phyloP scores from a whole-genome alignment of 139 green algal species.

The Chlamydomonas sp. region DNA sequence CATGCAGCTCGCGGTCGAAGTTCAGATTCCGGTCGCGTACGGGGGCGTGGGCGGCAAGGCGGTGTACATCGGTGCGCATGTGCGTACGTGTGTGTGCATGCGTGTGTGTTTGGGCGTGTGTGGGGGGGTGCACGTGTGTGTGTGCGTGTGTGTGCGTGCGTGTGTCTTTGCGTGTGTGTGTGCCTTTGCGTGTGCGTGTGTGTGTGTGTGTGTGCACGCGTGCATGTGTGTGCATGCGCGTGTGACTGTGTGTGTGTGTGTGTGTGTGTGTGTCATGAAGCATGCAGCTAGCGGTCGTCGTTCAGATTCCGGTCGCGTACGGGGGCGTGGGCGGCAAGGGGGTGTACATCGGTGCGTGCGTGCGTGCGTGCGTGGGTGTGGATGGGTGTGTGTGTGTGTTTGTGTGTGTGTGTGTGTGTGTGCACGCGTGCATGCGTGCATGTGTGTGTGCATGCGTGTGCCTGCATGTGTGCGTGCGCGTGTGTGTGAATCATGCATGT shows the following conservation, averaged over 20 bases:
- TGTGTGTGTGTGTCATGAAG: no score
- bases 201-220: no score
- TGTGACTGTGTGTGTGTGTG: not conserved
- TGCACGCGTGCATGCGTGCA: not conserved
- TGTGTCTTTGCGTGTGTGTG: no score
- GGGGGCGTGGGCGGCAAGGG: constrained; percentile 50
- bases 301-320: constrained; percentile 56
- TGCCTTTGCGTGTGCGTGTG: no score
- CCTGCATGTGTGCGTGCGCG: no score
- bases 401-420: no score
- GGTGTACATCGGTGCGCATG: constrained; percentile 69
- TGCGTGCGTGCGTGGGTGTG: not conserved
- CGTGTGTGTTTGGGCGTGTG: no score
- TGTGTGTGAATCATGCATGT: no score
- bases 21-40: constrained; percentile 56
- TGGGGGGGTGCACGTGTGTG: no score
- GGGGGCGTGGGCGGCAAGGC: constrained; percentile 50
- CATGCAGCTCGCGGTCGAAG: constrained; percentile 75
- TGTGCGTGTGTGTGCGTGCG: not conserved
- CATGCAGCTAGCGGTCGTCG: constrained; percentile 75
- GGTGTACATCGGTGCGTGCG: constrained; percentile 70
- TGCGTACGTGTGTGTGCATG: constrained; percentile 1
- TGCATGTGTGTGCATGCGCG: no score
- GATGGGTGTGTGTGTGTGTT: no score
- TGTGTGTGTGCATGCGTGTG: no score